These are phyloP conservation scores for Fusarium circinatum DNA, from an alignment of 2,329 filamentous ascomycete species.

Conservation along the genomic window DNA sequence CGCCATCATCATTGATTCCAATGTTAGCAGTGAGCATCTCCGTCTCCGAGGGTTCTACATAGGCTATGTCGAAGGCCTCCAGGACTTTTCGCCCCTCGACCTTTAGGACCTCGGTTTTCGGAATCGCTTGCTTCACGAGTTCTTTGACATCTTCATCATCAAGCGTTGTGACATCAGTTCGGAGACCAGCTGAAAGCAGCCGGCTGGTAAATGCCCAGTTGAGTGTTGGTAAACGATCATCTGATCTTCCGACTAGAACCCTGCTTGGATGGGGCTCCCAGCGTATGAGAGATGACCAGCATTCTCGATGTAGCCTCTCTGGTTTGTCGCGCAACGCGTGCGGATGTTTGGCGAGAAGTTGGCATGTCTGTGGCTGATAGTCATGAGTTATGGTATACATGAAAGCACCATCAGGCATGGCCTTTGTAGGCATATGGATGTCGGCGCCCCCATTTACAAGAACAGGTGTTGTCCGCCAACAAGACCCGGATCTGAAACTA, in stretches of 20 bases:
- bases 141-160: constrained; percentile 36
- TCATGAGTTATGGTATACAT: constrained; percentile 42
- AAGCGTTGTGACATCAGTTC: constrained; percentile 38
- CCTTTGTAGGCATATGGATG: constrained; percentile 36
- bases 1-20: neutral
- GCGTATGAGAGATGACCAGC: constrained; percentile 40
- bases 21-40: constrained; percentile 8
- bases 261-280: constrained; percentile 20
- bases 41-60: constrained; percentile 27
- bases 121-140: constrained; percentile 37
- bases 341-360: constrained; percentile 41
- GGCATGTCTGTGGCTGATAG: constrained; percentile 42
- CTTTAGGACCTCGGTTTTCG: constrained; percentile 30
- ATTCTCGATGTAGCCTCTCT: constrained; percentile 35
- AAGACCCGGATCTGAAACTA: constrained; percentile 42
- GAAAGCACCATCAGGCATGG: constrained; percentile 44
- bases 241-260: constrained; percentile 1
- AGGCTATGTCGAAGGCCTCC: constrained; percentile 39
- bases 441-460: constrained; percentile 43
- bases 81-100: constrained; percentile 39
- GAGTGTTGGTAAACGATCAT: constrained; percentile 27
- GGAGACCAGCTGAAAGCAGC: constrained; percentile 37
- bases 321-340: constrained; percentile 31
- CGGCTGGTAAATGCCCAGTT: constrained; percentile 42
- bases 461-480: constrained; percentile 43